These are phyloP conservation scores for Fusarium incarnatum DNA, from an alignment of 2,329 filamentous ascomycete genomes.

Conservation along the genomic window DNA sequence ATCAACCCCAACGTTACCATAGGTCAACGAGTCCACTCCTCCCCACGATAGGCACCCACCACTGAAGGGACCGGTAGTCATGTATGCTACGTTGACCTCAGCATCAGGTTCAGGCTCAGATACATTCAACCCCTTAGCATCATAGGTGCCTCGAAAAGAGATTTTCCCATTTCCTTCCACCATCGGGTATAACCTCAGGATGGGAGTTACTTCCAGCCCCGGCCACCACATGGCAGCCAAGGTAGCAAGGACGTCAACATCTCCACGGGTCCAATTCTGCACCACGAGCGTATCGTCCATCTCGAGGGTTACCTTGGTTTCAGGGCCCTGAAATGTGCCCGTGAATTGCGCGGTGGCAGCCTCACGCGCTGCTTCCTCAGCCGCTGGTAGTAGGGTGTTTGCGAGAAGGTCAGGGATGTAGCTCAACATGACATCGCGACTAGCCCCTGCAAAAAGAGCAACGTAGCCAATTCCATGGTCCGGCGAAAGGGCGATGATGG, in stretches of 20 bases:
- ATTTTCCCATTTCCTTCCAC: background rate
- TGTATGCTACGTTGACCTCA: background rate
- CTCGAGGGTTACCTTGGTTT: background rate
- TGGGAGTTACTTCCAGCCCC: background rate
- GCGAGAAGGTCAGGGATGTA: background rate
- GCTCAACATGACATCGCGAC: background rate
- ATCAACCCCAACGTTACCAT: slow-evolving; percentile 9
- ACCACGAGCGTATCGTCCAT: slow-evolving; percentile 9
- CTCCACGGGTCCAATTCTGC: background rate
- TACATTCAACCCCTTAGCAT: rapidly evolving
- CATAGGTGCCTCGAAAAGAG: background rate
- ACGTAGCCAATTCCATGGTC: slow-evolving; percentile 8
- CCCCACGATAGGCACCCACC: slow-evolving; percentile 2
- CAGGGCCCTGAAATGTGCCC: background rate
- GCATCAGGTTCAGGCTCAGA: background rate
- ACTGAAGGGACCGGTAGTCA: background rate
- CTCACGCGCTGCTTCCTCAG: background rate
- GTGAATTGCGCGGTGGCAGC: background rate
- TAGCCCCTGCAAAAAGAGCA: background rate
- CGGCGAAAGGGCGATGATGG: background rate
- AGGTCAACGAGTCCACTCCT: background rate
- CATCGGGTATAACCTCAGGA: background rate
- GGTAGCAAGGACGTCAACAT: background rate
- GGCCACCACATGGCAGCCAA: background rate
- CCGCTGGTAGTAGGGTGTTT: background rate